Base-by-base conservation (phyloP, 2,329 filamentous ascomycete species). In the Cladophialophora chaetospira region DNA sequence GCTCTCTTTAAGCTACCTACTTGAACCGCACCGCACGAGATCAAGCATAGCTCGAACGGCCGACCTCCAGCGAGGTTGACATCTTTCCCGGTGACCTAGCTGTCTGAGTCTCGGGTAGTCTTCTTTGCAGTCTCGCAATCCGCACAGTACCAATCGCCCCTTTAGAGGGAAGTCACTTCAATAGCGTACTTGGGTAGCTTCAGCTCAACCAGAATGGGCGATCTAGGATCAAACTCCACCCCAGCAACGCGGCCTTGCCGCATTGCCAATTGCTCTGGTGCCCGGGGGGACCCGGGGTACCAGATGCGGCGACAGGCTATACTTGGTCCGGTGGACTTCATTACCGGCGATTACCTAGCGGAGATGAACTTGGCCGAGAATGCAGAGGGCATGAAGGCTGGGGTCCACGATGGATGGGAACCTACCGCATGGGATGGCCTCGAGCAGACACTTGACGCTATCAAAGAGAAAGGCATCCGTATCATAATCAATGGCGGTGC, bases 401-500 rank as follows among this genome's bases (percentile, higher is more conserved):
- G 75, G 2, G 66, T 72, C 28, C 75, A 78, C 64, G 66, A 72
- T 1, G 76, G 76, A 0, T 79, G 71, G 62, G 75, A 78, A 54
- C 71, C 73, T 31, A 79, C 75, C 26, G 73, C 78, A 45, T 79
- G 78, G 79, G 75, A 79, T 53, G 77, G 76, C 1, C 68, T 80
- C 21, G 67, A 75, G 59, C 66, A 77, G 63, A 74, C 72, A 0
- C 72, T 83, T 3, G 69, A 77, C 3, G 65, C 79, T 4, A 71
- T 80, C 59, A 68, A 73, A 1, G 69, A 77, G 46, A 77, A 80
- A 57, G 65, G 72, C 0, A 83, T 84, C 69, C 82, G 80, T 58
- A 71, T 84, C 10, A 72, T 82, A 31, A 72, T 83, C 53, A 84
- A 85, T 62, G 82, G 82, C 2, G 82, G 83, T 0, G 79, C 77